phyloP scores from a whole-genome alignment of 2,329 filamentous ascomycete species.

The Diplodia scrobiculata region DNA sequence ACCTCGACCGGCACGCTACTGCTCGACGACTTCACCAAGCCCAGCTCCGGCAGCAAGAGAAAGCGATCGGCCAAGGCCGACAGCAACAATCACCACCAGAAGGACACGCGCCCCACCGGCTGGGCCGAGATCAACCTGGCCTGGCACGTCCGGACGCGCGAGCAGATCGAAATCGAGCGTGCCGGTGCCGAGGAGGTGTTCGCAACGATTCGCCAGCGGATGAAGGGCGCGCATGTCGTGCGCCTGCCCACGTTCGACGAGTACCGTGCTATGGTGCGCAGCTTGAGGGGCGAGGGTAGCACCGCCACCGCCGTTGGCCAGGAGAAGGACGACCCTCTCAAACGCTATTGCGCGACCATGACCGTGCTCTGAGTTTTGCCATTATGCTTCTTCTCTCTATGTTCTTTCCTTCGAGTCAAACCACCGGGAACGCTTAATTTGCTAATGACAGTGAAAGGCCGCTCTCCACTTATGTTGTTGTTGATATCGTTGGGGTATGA shows the following conservation, averaged over 20 bases:
- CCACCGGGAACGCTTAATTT: slow-evolving; percentile 6
- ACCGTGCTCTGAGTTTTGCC: slow-evolving; percentile 6
- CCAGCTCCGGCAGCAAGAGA: not conserved
- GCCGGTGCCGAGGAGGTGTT: slow-evolving; percentile 27
- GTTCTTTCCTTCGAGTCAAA: not conserved
- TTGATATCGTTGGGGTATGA: not conserved
- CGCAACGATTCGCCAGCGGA: slow-evolving; percentile 18
- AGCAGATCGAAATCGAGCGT: slow-evolving; percentile 27
- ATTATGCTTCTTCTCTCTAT: not conserved
- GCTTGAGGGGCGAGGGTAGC: slow-evolving; percentile 15
- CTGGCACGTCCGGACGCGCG: not conserved
- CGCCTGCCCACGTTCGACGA: slow-evolving; percentile 23
- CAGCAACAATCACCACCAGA: not conserved
- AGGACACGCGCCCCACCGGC: slow-evolving; percentile 9
- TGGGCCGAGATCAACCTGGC: slow-evolving; percentile 21
- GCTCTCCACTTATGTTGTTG: not conserved
- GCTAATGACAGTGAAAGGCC: not conserved
- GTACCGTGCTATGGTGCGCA: slow-evolving; percentile 28
- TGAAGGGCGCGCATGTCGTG: slow-evolving; percentile 14
- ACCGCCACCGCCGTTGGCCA: not conserved
- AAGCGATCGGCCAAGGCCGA: not conserved
- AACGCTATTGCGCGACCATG: slow-evolving; percentile 24
- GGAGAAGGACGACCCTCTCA: slow-evolving; percentile 14
- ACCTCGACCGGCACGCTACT: not conserved
- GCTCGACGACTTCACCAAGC: slow-evolving; percentile 14